phyloP scores from a whole-genome alignment of 2,329 filamentous ascomycete genomes.

The Fusarium sp. region DNA sequence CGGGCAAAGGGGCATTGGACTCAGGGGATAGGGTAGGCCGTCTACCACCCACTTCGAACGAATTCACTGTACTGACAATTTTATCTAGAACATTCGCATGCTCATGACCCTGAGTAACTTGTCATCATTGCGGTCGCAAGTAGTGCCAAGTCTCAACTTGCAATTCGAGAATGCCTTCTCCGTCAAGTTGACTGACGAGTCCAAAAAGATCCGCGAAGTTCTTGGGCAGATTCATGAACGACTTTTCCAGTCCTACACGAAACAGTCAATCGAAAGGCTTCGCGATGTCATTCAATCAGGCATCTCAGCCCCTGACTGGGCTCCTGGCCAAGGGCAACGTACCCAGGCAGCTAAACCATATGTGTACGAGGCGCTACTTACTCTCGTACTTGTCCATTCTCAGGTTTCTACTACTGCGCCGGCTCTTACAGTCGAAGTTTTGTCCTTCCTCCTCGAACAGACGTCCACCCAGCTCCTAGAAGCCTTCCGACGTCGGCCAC shows the following conservation, averaged over 20 bases:
- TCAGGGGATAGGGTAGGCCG: constrained; percentile 64
- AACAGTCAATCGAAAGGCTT: constrained; percentile 75
- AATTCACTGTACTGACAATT: constrained; percentile 38
- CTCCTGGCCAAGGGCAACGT: constrained; percentile 62
- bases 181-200: constrained; percentile 92
- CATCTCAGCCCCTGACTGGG: constrained; percentile 77
- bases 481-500: constrained; percentile 74
- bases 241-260: constrained; percentile 92
- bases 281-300: constrained; percentile 76
- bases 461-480: constrained; percentile 82
- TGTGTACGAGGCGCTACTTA: constrained; percentile 86
- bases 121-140: constrained; percentile 79
- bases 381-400: constrained; percentile 89
- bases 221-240: constrained; percentile 89
- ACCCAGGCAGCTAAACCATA: constrained; percentile 86
- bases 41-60: background rate
- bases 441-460: constrained; percentile 88
- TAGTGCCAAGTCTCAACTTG: constrained; percentile 87
- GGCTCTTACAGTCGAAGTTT: constrained; percentile 79
- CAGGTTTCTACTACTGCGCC: constrained; percentile 84
- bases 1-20: constrained; percentile 60
- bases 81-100: constrained; percentile 82
- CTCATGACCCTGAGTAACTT: constrained; percentile 94
- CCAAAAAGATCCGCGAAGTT: constrained; percentile 89
- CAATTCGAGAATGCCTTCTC: constrained; percentile 95